Base-by-base conservation (phyloP, 192 early-diverging fungal species). In the Spizellomyces sp. region DNA sequence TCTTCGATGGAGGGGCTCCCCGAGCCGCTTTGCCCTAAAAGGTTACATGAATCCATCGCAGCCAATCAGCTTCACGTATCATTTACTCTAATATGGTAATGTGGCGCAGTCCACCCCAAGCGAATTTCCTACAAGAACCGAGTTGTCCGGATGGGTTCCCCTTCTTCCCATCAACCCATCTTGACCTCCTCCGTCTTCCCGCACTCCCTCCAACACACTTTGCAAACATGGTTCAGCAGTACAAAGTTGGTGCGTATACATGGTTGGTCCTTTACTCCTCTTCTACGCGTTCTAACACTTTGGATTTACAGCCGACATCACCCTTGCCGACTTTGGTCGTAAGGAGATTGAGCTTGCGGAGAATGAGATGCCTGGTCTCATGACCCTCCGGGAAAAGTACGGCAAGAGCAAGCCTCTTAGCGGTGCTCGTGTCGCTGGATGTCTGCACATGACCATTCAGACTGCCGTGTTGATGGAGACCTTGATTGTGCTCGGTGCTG, bases 401-500 rank as follows among this genome's bases (percentile, higher is more conserved):
- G 93, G 93, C 54, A 86, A 92, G 61, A 60, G 79, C 59, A 89
- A 97, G 85, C 90, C 94, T 67, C 90, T 98, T 75, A 87, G 89
- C 80, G 96, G 95, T 82, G 93, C 96, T 67, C 93, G 96, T 75
- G 94, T 98, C 75, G 93, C 93, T 68, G 96, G 96, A 48, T 98
- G 95, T 83, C 88, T 99, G 76, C 95, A 99, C 90, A 99, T 98
- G 96, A 98, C 95, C 81, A 93, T 98, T 83, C 95, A 98, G 90
- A 97, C 94, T 57, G 96, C 95, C 66, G 94, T 97, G 69, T 89
- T 99, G 70, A 99, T 97, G 85, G 95, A 97, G 89, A 97, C 96
- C 66, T 87, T 99, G 67, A 91, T 89, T 64, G 89, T 88, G 75
- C 90, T 99, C 70, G 96, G 96, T 78, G 96, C 96, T 64, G 91